Evolutionary conservation across 2,329 filamentous ascomycete genomes (phyloP), one percentile per base, ranked within the genome.

Genomic region (Sclerotinia trifoliorum): DNA sequence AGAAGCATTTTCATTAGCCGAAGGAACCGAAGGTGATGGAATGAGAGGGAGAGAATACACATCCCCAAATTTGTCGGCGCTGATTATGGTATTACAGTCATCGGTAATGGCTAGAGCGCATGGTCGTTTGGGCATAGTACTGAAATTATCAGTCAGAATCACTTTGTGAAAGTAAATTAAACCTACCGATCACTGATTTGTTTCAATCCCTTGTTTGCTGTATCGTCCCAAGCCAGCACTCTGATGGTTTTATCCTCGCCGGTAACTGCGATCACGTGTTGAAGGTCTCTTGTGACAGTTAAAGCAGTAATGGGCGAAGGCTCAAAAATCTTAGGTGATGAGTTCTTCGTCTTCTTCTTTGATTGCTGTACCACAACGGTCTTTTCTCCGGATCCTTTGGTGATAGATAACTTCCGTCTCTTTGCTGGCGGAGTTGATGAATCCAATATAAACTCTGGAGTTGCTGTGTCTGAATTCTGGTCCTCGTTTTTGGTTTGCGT

Each of bases 21-120:
- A 35, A 58, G 64, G 21, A 29, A 69, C 39, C 32, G 21, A 65
- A 66, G 17, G 75, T 21, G 56, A 52, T 17, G 46, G 75, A 56
- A 93, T 78, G 3, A 98, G 82, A 19, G 95, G 94, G 10, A 99
- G 80, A 15, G 91, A 86, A 80, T 97, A 98, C 70, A 97, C 94
- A 78, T 99, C 95, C 72, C 95, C 95, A 76, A 98, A 98, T 79
- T 99, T 99, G 82, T 99, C 95, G 65, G 88, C 94, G 70, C 87
- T 88, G 68, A 98, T 80, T 71, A 99, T 92, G 11, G 88, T 91
- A 55, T 84, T 83, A 70, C 87, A 84, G 76, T 94, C 89, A 51
- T 86, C 81, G 10, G 90, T 88, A 65, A 97, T 80, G 64, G 85
- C 81, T 68, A 98, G 82, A 48, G 91, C 88, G 77, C 90, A 94